Percentiles rank a stretch among this genome's conserved stretches.
phyloP scores from a whole-genome alignment of 306 rosid genomes.

The Quercus aquifolioides region DNA sequence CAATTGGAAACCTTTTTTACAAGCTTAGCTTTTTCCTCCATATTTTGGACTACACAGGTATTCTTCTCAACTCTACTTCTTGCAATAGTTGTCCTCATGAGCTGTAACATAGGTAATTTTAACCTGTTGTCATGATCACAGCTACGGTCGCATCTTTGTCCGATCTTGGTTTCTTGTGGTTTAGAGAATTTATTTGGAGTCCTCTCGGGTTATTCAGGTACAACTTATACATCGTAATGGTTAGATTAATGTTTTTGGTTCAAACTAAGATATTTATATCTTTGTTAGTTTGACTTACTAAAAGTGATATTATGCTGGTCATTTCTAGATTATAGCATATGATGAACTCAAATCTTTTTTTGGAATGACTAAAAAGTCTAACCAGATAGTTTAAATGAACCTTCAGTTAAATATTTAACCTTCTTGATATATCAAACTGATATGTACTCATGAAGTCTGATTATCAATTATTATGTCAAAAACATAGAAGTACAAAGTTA shows the following conservation, averaged over 20 bases:
- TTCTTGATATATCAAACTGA: not conserved
- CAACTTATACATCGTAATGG: not conserved
- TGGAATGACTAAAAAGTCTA: not conserved
- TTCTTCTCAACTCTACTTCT: slow-evolving; percentile 2
- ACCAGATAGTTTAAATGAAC: not conserved
- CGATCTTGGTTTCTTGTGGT: slow-evolving; percentile 99
- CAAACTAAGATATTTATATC: not conserved
- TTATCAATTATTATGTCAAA: not conserved
- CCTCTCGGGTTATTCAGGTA: slow-evolving; percentile 99
- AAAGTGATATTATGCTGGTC: not conserved
- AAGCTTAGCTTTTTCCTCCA: slow-evolving; percentile 95
- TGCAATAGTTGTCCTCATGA: not conserved
- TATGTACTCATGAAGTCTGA: not conserved
- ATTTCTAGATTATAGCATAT: not conserved
- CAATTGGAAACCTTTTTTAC: slow-evolving; percentile 89
- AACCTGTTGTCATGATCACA: slow-evolving; percentile 38
- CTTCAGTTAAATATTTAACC: not conserved
- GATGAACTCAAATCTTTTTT: not conserved
- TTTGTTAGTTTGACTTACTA: not conserved
- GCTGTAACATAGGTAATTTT: not conserved
- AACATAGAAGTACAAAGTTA: not conserved
- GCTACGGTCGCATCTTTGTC: slow-evolving; percentile 80
- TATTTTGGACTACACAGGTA: slow-evolving; percentile 92
- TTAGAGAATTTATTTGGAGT: slow-evolving; percentile 91
- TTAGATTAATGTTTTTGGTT: not conserved